phyloP scores from a whole-genome alignment of 225 moss, liverwort and hornwort genomes.

The Pseudoscleropodium purum region DNA sequence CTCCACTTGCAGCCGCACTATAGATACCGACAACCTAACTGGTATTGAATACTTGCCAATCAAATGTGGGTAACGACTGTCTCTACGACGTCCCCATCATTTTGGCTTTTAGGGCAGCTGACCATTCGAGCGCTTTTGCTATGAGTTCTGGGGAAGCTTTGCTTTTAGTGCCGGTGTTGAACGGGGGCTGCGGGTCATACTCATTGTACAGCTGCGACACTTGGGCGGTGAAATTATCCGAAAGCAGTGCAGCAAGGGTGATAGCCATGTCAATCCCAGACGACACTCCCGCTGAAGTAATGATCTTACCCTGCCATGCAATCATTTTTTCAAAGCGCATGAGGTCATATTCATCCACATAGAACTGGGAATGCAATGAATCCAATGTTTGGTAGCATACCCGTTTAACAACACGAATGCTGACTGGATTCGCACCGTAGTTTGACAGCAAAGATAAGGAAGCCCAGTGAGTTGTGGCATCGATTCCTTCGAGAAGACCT shows the following conservation, averaged over 20 bases:
- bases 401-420: constrained; percentile 34
- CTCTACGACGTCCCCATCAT: neutral
- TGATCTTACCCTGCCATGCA: constrained; percentile 12
- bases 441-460: neutral
- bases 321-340: neutral
- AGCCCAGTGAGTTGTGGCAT: constrained; percentile 46
- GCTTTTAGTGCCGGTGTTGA: neutral
- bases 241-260: constrained; percentile 3
- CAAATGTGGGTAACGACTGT: too few species aligned
- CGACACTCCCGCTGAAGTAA: constrained; percentile 17
- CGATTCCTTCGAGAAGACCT: constrained; percentile 37
- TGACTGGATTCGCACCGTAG: constrained; percentile 23
- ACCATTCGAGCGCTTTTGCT: neutral
- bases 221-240: constrained; percentile 3
- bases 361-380: neutral
- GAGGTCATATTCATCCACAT: neutral
- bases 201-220: constrained; percentile 2
- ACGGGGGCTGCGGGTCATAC: constrained; percentile 24
- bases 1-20: neutral
- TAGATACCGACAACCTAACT: neutral
- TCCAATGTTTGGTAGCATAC: neutral
- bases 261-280: constrained; percentile 30
- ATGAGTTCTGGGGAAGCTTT: constrained; percentile 6
- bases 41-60: neutral
- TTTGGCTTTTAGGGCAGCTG: neutral